Evolutionary conservation across 345 rosid genomes (phyloP).

Genomic region (Pistacia atlantica): DNA sequence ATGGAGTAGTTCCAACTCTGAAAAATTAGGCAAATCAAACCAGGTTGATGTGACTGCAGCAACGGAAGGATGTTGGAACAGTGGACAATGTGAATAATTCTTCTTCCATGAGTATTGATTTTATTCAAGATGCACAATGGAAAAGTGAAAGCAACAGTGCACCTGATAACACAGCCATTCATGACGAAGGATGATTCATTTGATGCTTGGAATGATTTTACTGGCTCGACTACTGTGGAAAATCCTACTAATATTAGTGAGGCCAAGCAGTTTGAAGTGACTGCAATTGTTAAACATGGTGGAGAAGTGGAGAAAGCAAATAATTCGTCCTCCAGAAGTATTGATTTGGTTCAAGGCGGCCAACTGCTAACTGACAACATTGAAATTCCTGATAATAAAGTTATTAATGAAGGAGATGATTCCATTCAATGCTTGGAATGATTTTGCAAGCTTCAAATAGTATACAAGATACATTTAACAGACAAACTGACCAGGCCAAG

Average conservation of each 20-base stretch:
- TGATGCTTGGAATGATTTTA: conserved; percentile 72
- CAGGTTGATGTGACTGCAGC: conserved; percentile 18
- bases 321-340: not conserved
- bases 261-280: not conserved
- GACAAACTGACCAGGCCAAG: conserved; percentile 34
- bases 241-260: conserved; percentile 25
- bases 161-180: conserved; percentile 27
- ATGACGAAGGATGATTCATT: conserved; percentile 51
- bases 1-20: conserved; percentile 33
- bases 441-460: conserved; percentile 64
- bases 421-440: conserved; percentile 66
- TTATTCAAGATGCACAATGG: conserved; percentile 40
- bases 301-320: conserved; percentile 11
- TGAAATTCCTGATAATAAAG: conserved; percentile 26
- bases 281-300: not conserved
- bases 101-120: conserved; percentile 15
- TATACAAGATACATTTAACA: conserved; percentile 34
- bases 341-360: conserved; percentile 30
- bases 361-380: conserved; percentile 39
- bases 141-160: conserved; percentile 29
- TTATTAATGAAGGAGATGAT: conserved; percentile 46
- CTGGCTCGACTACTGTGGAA: conserved; percentile 48
- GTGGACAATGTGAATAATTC: conserved; percentile 19
- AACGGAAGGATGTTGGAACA: conserved; percentile 19
- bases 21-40: conserved; percentile 18